Evolutionary conservation across 2,329 filamentous ascomycete species (phyloP), one percentile per base, ranked within the genome.

Genomic region (Ambrosiella cleistominuta): DNA sequence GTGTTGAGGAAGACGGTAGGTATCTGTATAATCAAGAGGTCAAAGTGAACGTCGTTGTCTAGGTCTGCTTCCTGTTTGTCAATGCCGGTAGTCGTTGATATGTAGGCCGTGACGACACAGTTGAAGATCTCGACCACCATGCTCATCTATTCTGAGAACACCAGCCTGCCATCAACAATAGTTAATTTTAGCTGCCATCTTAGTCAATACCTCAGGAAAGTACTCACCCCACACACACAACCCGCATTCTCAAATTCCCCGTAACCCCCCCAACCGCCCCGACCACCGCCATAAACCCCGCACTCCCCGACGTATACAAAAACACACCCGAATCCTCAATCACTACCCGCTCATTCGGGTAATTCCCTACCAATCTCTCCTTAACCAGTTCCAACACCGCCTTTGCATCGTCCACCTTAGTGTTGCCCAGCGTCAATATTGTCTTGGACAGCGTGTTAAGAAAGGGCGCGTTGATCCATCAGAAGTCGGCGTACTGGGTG

Each of bases 221-320:
- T n/a, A 36, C 56, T 54, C 37, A 58, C 57, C 57, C 50, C 19
- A 58, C 49, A 35, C 42, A 44, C 3, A 47, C 49, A 5, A 58
- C 57, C 17, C n/a, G 11, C 36, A 51, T 42, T 15, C 19, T 39
- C 19, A 35, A n/a, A 11, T 58, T 38, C 2, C 27, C 56, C 7
- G 44, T 47, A 19, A 54, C 38, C 39, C 15, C 19, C 1, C 27
- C 11, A 27, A 58, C 13, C 2, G 38, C 39, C 11, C 45, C 17
- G 15, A 35, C 12, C 19, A 70, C 61, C 27, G 70, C 66, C 57
- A 72, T 75, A 9, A 81, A 72, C 35, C 72, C 70, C 0, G 72
- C 72, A 77, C 81, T 81, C 35, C 78, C 78, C 0, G 75, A 75
- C 4, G 72, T 71, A 63, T 75, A 80, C 17, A 81, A 67, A 54